phyloP scores from a whole-genome alignment of 2,329 filamentous ascomycete genomes.

The Cercospora beticola region DNA sequence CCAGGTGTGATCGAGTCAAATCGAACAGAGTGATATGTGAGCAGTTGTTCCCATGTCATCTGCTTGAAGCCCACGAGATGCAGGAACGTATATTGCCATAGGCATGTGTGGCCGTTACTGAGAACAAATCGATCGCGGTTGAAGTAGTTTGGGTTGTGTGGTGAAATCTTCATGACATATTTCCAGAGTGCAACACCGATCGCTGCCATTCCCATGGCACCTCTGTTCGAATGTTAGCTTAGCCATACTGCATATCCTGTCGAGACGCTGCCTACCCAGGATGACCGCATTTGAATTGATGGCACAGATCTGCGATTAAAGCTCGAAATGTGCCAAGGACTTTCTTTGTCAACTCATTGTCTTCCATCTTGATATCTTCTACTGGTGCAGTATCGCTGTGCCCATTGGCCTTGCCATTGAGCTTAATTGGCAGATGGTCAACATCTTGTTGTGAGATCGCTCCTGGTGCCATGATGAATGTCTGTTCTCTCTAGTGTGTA shows the following conservation, averaged over 20 bases:
- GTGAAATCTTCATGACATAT: constrained; percentile 62
- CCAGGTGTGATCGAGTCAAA: constrained; percentile 53
- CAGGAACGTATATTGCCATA: constrained; percentile 57
- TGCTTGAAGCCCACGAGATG: constrained; percentile 53
- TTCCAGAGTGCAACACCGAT: constrained; percentile 64
- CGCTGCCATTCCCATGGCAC: constrained; percentile 61
- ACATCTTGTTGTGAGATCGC: constrained; percentile 29
- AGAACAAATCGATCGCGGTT: constrained; percentile 64
- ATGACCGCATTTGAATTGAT: constrained; percentile 69
- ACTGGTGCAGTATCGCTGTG: constrained; percentile 11
- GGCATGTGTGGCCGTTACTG: constrained; percentile 59
- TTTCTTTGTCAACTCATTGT: constrained; percentile 41
- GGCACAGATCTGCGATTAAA: constrained; percentile 66
- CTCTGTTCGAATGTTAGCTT: constrained; percentile 36
- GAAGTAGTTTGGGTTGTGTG: constrained; percentile 57
- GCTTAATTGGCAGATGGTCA: constrained; percentile 30
- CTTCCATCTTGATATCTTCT: constrained; percentile 33
- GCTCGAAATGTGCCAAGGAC: constrained; percentile 62
- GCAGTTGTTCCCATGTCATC: constrained; percentile 59
- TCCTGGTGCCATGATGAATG: constrained; percentile 30
- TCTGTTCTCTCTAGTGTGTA: neutral
- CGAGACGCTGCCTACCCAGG: constrained; percentile 54
- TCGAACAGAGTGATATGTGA: constrained; percentile 53
- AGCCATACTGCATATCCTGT: neutral
- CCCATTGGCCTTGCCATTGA: constrained; percentile 29